Evolutionary conservation across 2,329 filamentous ascomycete genomes (phyloP), one percentile per base, ranked within the genome.

Genomic region (Diplodia sapinea): DNA sequence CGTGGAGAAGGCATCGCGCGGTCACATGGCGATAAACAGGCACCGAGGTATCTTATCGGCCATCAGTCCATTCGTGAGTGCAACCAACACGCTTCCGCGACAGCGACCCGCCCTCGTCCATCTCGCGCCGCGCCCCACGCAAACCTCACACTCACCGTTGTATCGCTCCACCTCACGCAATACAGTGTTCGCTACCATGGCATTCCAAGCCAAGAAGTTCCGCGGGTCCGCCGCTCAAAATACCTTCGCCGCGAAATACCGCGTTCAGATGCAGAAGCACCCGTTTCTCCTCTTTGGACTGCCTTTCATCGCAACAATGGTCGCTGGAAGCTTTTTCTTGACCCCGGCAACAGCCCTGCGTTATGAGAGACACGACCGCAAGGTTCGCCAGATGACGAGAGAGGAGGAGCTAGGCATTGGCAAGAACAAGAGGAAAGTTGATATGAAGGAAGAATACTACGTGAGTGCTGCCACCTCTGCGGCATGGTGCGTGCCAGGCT

Each of bases 261-360:
- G 95, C 68, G 82, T 86, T 38, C 79, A 87, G 69, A 87, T 99
- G 72, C 84, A 87, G 68, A 89, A 86, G 75, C 93, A 91, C 74
- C 96, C 95, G 0, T 99, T 99, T 79, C 82, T 93, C 33, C 87
- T 97, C 70, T 99, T 99, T 77, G 96, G 96, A 2, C 85, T 99
- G 4, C 96, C 95, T 0, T 99, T 99, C 79, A 87, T 99, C 72
- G 82, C 87, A 67, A 89, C 96, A 68, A 97, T 99, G 76, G 88
- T 99, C 31, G 92, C 90, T 1, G 94, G 93, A 0, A 96, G 92
- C 3, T 99, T 99, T 79, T 91, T 96, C 73, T 86, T 99, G 59
- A 98, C 95, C 0, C 95, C 94, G 1, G 95, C 94, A 5, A 94
- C 96, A 26, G 95, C 96, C 15, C 84, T 99, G 59, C 88, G 96